Base-by-base conservation (phyloP, 768 basidiomycete genomes). In the Postia placenta region DNA sequence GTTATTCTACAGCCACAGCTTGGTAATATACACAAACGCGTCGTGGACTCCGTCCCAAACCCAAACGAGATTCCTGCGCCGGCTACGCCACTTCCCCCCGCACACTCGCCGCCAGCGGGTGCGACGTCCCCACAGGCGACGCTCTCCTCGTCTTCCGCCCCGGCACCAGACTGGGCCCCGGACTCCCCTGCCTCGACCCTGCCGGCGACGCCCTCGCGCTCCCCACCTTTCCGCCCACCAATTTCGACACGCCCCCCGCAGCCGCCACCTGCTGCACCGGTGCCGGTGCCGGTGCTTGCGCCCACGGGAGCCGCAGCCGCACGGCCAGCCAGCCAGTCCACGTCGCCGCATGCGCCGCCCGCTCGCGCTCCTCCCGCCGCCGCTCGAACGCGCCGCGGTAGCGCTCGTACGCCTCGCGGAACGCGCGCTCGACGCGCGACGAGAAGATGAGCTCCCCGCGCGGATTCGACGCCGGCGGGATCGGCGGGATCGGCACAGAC, bases 381-480 rank as follows among this genome's bases (percentile, higher is more conserved):
- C 83, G 71, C 68, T 97, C 95, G 66, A 96, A 98, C 25, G 83
- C 83, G 7, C 81, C 72, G 19, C 95, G 80, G 67, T 97, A 92
- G 14, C 91, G 79, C 65, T 97, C 94, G 68, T 99, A 99, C 0
- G 85, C 78, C 48, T 98, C 96, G 20, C 88, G 74, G 65, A 98
- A 98, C 17, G 66, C 60, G 45, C 77, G 76, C 51, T 90, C 86
- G 17, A 99, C 86, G 40, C 89, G 82, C 11, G 85, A 89, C 2
- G 89, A 92, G 68, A 99, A 96, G 48, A 98, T 96, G 51, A 99
- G 81, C 62, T 99, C 96, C 43, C 96, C 95, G 12, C 94, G 85
- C 2, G 95, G 93, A 65, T 92, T 96, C 24, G 74, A 73, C 12
- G 92, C 76, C 0, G 92, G 91, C 2, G 93, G 92, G 36, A 96